phyloP scores from a whole-genome alignment of 1,284 basidiomycete species.

The Coniferiporia sulphurascens region DNA sequence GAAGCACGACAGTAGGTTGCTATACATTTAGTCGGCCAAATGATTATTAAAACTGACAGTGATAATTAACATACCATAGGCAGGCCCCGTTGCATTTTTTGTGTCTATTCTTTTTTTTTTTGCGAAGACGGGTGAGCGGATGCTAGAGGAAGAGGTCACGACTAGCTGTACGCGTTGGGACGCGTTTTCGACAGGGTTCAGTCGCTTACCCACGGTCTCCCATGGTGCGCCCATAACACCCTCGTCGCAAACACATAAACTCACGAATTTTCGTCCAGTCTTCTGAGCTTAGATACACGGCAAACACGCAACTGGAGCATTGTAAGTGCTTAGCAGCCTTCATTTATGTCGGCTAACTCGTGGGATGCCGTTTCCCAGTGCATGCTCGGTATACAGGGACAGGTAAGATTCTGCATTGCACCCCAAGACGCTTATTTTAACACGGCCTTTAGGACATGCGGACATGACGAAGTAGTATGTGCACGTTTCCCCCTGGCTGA shows the following conservation, averaged over 20 bases:
- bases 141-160: neutral
- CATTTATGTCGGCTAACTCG: constrained; percentile 7
- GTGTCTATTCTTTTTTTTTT: neutral
- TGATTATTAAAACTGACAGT: neutral
- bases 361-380: constrained; percentile 42
- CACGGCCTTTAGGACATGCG: constrained; percentile 64
- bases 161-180: constrained; percentile 14
- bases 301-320: constrained; percentile 91
- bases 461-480: constrained; percentile 91
- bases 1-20: constrained; percentile 94
- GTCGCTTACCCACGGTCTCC: constrained; percentile 8
- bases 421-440: constrained; percentile 14
- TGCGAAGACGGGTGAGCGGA: neutral
- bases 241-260: neutral
- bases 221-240: constrained; percentile 44
- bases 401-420: constrained; percentile 42
- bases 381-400: constrained; percentile 96
- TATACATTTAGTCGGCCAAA: constrained; percentile 29
- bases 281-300: constrained; percentile 89
- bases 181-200: constrained; percentile 9
- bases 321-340: constrained; percentile 43
- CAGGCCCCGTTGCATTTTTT: constrained; percentile 24
- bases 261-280: constrained; percentile 41
- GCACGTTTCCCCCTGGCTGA: neutral
- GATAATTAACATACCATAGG: constrained; percentile 21